Conservation (phyloP, 2,329 filamentous ascomycete species). For the Cytospora schulzeri region DNA sequence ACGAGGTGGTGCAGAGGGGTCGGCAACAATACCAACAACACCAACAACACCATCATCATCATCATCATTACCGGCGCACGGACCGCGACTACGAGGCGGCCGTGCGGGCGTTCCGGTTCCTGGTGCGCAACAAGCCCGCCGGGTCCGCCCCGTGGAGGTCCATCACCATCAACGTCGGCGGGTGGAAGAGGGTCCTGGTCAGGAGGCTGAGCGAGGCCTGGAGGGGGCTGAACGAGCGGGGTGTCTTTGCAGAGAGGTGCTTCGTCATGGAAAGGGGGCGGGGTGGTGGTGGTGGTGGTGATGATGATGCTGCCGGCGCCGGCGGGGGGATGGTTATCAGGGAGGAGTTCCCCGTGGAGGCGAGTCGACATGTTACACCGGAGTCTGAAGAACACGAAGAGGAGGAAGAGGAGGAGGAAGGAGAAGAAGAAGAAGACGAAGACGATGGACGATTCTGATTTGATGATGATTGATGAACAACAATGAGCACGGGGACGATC, state of each 20-base stretch:
- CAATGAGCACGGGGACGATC: neutral
- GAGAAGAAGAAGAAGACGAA: neutral
- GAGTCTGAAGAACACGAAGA: slow-evolving; percentile 4
- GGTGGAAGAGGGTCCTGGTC: slow-evolving; percentile 49
- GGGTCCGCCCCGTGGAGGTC: slow-evolving; percentile 38
- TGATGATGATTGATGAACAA: neutral
- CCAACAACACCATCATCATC: no score
- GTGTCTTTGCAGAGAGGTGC: slow-evolving; percentile 50
- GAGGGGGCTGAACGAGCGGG: slow-evolving; percentile 43
- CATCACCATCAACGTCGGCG: slow-evolving; percentile 51
- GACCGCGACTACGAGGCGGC: slow-evolving; percentile 44
- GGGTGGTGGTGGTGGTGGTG: neutral
- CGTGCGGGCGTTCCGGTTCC: slow-evolving; percentile 37
- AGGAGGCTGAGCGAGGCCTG: slow-evolving; percentile 45
- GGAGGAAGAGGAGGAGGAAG: neutral
- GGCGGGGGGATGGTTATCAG: slow-evolving; percentile 29
- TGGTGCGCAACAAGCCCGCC: slow-evolving; percentile 36
- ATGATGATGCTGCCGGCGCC: no score
- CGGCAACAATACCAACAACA: neutral
- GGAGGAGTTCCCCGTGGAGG: slow-evolving; percentile 32
- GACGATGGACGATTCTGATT: neutral
- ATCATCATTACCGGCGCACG: neutral
- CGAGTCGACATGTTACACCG: slow-evolving; percentile 24
- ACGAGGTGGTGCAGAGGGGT: no score
- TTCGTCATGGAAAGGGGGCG: slow-evolving; percentile 43